Evolutionary conservation across 1,139 yeast species (phyloP).

Genomic region (Nakaseomyces sp.): DNA sequence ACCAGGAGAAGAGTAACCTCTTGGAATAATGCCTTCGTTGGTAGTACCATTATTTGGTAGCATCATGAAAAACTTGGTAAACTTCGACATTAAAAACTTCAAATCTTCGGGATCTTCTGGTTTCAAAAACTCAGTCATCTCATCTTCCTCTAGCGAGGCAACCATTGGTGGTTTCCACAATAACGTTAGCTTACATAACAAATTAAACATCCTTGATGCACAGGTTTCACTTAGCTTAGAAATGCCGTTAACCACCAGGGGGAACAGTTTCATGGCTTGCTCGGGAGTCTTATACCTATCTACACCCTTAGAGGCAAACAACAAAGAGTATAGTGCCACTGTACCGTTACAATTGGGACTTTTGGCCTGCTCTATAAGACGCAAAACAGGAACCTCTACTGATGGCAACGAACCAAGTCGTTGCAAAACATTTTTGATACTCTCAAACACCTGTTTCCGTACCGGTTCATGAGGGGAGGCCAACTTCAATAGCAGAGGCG

Average conservation of each 20-base stretch:
- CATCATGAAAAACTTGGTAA: constrained; percentile 51
- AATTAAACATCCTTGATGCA: constrained; percentile 52
- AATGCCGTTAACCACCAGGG: constrained; percentile 42
- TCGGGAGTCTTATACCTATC: constrained; percentile 40
- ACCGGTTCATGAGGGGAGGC: constrained; percentile 65
- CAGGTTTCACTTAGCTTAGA: constrained; percentile 33
- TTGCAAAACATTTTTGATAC: constrained; percentile 58
- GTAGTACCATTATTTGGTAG: constrained; percentile 37
- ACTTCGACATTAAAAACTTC: constrained; percentile 37
- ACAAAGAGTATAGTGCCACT: constrained; percentile 56
- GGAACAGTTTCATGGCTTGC: constrained; percentile 34
- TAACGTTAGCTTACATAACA: constrained; percentile 48
- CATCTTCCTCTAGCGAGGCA: constrained; percentile 39
- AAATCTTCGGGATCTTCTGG: constrained; percentile 32
- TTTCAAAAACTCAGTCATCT: constrained; percentile 30
- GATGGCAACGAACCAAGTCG: constrained; percentile 51
- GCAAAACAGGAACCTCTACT: constrained; percentile 52
- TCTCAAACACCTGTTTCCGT: constrained; percentile 56
- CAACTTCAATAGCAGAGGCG: constrained; percentile 72
- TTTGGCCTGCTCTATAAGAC: constrained; percentile 56
- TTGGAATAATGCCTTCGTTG: constrained; percentile 31
- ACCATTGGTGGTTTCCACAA: constrained; percentile 44
- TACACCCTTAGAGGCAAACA: constrained; percentile 59
- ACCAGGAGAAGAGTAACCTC: constrained; percentile 50
- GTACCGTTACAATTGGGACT: constrained; percentile 42